These are phyloP conservation scores for Hibiscus mutabilis DNA, from an alignment of 345 rosid species.

Conservation along the genomic window DNA sequence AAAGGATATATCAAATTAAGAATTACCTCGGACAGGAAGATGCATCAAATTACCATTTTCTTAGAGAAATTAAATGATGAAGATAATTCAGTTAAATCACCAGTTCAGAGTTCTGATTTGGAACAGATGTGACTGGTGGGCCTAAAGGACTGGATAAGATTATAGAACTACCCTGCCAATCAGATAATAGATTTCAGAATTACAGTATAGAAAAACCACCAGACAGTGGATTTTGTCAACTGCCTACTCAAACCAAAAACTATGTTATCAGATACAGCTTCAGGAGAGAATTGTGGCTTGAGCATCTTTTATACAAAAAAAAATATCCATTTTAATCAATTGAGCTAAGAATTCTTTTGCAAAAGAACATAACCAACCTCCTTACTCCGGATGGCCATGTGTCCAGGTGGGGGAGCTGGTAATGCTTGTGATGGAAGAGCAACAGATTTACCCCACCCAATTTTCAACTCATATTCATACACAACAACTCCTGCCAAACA, in stretches of 20 bases:
- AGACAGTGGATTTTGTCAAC: neutral
- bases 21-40: neutral
- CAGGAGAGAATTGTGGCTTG: neutral
- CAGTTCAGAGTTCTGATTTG: conserved; percentile 82
- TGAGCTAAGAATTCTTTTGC: conserved; percentile 4
- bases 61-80: neutral
- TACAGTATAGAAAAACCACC: conserved; percentile 7
- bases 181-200: conserved; percentile 20
- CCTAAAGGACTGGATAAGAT: conserved; percentile 98
- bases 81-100: conserved; percentile 17
- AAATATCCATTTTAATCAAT: neutral
- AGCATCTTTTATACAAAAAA: neutral
- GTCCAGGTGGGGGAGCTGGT: conserved; percentile 58
- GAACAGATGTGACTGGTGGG: conserved; percentile 80
- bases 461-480: conserved; percentile 91
- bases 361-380: conserved; percentile 53
- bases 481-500: conserved; percentile 74
- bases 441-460: conserved; percentile 99
- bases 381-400: conserved; percentile 46
- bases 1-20: conserved; percentile 1
- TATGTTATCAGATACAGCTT: neutral
- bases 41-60: neutral
- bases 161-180: conserved; percentile 78
- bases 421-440: conserved; percentile 98
- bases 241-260: neutral